A percentile compares a stretch with the other conserved stretches of the same genome.
Conservation (phyloP, 2,329 filamentous ascomycete genomes). For the Penicillium sp. region DNA sequence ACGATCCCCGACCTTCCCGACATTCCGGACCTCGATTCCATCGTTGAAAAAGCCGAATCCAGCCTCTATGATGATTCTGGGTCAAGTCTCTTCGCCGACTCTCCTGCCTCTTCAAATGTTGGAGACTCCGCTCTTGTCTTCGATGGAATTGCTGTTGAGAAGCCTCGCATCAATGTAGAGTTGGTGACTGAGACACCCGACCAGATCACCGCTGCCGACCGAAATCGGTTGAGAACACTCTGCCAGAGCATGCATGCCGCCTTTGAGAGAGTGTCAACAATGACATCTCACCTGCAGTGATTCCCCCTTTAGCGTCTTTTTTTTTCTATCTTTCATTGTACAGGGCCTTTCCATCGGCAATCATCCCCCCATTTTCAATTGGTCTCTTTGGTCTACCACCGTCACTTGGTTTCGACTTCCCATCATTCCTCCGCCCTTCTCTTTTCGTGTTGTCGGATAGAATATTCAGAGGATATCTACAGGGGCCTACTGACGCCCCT, state of each 20-base stretch:
- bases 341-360: conserved; percentile 13
- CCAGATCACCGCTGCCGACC: conserved; percentile 22
- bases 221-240: conserved; percentile 32
- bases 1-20: conserved; percentile 42
- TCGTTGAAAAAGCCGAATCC: conserved; percentile 12
- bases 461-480: no score
- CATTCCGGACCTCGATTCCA: conserved; percentile 6
- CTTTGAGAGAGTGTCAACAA: conserved; percentile 36
- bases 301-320: conserved; percentile 23
- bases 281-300: conserved; percentile 38
- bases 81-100: conserved; percentile 53
- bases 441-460: no score
- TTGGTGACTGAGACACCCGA: conserved; percentile 49
- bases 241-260: conserved; percentile 39
- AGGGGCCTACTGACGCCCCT: no score
- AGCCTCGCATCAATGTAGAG: conserved; percentile 57
- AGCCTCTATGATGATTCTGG: conserved; percentile 37
- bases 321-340: conserved; percentile 19
- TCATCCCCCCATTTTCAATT: conserved; percentile 4
- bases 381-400: neutral
- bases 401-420: conserved; percentile 10
- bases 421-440: conserved; percentile 6
- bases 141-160: conserved; percentile 56
- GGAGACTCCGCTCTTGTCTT: conserved; percentile 28
- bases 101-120: conserved; percentile 34